phyloP scores from a whole-genome alignment of 1,284 basidiomycete species.

The Ceratobasidium sp. region DNA sequence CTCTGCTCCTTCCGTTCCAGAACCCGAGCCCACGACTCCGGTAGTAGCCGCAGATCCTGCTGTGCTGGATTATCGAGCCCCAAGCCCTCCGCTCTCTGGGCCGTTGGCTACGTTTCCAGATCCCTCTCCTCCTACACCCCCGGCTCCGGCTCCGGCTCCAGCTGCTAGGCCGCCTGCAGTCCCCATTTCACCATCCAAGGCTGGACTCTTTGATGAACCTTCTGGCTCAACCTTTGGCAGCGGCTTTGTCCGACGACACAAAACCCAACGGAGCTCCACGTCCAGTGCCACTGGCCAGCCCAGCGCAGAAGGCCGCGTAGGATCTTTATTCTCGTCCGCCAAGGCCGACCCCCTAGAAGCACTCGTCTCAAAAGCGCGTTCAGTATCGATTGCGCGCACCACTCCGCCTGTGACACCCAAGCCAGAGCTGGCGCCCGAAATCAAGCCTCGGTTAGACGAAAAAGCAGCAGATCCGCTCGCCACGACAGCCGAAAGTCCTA shows the following conservation, averaged over 20 bases:
- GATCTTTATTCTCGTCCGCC: conserved; percentile 28
- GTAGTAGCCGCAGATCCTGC: conserved; percentile 56
- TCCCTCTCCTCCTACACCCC: conserved; percentile 41
- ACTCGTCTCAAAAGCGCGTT: conserved; percentile 40
- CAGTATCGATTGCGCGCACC: conserved; percentile 17
- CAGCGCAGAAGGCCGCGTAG: conserved; percentile 1
- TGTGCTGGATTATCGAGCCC: conserved; percentile 61
- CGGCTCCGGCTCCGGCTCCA: conserved; percentile 50
- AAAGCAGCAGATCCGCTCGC: conserved; percentile 8
- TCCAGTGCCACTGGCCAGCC: conserved; percentile 4
- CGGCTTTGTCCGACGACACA: conserved; percentile 32
- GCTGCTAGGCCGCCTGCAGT: background rate
- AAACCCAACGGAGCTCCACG: conserved; percentile 22
- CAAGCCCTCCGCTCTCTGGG: conserved; percentile 58
- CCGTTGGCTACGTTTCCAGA: conserved; percentile 48
- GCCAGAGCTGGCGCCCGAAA: background rate
- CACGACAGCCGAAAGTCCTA: background rate
- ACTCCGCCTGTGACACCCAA: conserved; percentile 22
- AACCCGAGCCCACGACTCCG: conserved; percentile 39
- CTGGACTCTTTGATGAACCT: conserved; percentile 32
- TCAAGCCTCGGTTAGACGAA: conserved; percentile 1
- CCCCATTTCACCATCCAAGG: conserved; percentile 38
- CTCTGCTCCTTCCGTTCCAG: conserved; percentile 46
- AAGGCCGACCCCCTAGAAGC: conserved; percentile 35
- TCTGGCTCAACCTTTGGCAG: conserved; percentile 3